A percentile compares a stretch with the other conserved stretches of the same genome.
Conservation (phyloP, 2,329 filamentous ascomycete species). For the Trichoderma sp. region DNA sequence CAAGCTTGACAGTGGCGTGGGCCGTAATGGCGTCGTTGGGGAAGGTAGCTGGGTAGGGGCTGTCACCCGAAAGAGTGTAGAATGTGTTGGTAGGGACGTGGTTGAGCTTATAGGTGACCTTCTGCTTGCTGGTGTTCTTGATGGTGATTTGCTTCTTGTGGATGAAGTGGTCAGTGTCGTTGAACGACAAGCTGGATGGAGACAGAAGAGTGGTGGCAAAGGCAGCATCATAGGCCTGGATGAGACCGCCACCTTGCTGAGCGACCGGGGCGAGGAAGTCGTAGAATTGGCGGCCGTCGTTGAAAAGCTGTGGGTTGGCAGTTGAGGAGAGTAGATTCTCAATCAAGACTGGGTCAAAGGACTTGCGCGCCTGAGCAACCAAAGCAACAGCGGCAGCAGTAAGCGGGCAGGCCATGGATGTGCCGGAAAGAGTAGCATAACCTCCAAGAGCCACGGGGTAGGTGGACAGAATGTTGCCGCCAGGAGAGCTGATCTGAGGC, state of each 20-base stretch:
- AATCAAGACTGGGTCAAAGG: conserved; percentile 47
- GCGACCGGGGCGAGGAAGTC: conserved; percentile 50
- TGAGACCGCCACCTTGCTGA: conserved; percentile 59
- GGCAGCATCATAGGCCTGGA: conserved; percentile 59
- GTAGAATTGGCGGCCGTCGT: conserved; percentile 38
- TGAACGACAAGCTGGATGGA: conserved; percentile 58
- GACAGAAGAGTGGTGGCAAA: conserved; percentile 51
- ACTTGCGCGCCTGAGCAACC: conserved; percentile 50
- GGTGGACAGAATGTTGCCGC: conserved; percentile 57
- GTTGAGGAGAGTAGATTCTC: conserved; percentile 49
- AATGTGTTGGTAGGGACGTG: conserved; percentile 50
- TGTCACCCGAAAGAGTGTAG: conserved; percentile 43
- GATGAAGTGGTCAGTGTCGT: conserved; percentile 58
- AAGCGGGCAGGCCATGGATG: conserved; percentile 59
- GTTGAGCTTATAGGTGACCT: conserved; percentile 50
- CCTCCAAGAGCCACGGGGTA: conserved; percentile 45
- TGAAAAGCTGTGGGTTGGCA: conserved; percentile 48
- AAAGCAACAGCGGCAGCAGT: conserved; percentile 54
- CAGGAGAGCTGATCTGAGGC: conserved; percentile 54
- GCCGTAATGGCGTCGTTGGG: conserved; percentile 43
- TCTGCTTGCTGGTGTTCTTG: conserved; percentile 49
- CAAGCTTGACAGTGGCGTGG: conserved; percentile 44
- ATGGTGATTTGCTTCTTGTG: conserved; percentile 48
- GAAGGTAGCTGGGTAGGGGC: conserved; percentile 40
- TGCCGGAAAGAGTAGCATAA: conserved; percentile 54